Base-by-base conservation (phyloP, 345 rosid genomes). In the Populus alba region DNA sequence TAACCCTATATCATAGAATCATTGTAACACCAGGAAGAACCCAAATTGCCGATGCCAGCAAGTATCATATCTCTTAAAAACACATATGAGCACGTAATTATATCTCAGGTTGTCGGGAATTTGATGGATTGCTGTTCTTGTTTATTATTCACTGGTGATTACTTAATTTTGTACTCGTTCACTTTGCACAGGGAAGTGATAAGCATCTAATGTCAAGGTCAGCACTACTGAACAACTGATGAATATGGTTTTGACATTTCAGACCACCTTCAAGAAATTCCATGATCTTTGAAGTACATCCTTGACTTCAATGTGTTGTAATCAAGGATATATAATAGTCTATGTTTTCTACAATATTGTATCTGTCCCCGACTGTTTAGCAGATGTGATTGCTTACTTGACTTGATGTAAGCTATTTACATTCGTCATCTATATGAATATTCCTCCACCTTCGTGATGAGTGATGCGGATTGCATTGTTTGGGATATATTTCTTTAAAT, bases 121-220 rank as follows among this genome's bases (percentile, higher is more conserved):
- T 20, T 53, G 59, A 20, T 53, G n/a, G 22, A 20, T 53, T 12
- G 51, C 51, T 47, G 51, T 3, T 47, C 51, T 33, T 33, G 37
- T 33, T 53, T 53, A 53, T 53, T 53, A 6, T 6, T 7, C 10
- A 57, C 63, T 57, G 0, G 1, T n/a, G 4, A 3, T 59, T 59
- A 3, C 27, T 59, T 59, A 23, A 11, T 59, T n/a, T 10, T 23
- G 65, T 11, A 0, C 65, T 53, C 20, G 59, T 18, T 68, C 8
- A 68, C 67, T 71, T 73, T 13, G 22, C 18, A 70, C 83, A 90
- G 94, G 86, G 69, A 66, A 67, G 85, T 35, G 88, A 79, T 83
- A 89, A 86, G 83, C 88, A 76, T 69, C 80, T 85, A 68, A 70
- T 69, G 85, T 71, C 88, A 75, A 84, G 87, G 88, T 63, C 87